Evolutionary conservation across 306 rosid species (phyloP).

Genomic region (Cucurbita pepo): DNA sequence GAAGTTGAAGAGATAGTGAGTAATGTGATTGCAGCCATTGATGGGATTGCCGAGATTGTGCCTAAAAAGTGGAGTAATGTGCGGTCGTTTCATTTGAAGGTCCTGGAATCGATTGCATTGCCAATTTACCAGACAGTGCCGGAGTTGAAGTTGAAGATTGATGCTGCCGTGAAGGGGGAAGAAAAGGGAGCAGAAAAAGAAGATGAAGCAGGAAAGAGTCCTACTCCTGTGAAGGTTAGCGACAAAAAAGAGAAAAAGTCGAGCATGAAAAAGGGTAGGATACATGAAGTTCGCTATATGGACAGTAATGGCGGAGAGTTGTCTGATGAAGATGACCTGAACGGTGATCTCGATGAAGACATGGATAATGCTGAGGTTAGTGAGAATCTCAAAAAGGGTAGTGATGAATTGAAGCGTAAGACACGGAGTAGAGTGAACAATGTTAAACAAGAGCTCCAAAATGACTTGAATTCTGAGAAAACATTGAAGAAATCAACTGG

Average conservation of each 20-base stretch:
- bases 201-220: background rate
- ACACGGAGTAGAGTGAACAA: background rate
- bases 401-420: background rate
- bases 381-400: background rate
- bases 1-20: constrained; percentile 17
- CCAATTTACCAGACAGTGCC: constrained; percentile 56
- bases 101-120: constrained; percentile 48
- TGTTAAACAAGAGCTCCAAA: background rate
- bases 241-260: constrained; percentile 2
- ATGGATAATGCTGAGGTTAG: background rate
- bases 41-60: constrained; percentile 43
- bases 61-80: constrained; percentile 60
- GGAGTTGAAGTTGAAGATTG: constrained; percentile 40
- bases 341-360: constrained; percentile 11
- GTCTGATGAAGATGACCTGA: constrained; percentile 9
- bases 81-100: constrained; percentile 65
- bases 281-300: constrained; percentile 63
- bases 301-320: constrained; percentile 25
- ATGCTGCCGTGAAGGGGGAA: constrained; percentile 13
- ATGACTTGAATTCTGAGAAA: background rate
- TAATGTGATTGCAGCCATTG: constrained; percentile 38
- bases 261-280: constrained; percentile 59
- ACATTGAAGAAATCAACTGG: background rate
- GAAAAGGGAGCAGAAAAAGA: background rate
- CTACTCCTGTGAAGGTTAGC: background rate